Evolutionary conservation across 768 basidiomycete species (phyloP), one percentile per base, ranked within the genome.

Genomic region (Auricularia sp.): DNA sequence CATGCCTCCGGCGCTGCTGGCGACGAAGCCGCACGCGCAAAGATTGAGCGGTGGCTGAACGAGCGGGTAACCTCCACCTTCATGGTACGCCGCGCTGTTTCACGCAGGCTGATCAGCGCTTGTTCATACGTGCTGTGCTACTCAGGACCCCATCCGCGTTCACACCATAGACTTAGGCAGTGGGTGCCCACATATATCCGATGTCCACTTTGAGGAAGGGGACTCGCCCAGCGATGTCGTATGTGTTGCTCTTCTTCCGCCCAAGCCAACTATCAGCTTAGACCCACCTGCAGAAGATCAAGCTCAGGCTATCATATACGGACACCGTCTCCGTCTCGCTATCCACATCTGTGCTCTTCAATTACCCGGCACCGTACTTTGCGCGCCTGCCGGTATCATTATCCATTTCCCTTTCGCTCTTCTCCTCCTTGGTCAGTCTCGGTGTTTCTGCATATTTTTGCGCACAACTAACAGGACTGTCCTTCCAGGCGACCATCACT

Each of bases 321-420:
- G 97, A 98, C 73, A 85, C 85, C 7, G 69, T 93, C 51, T 91
- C 93, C 2, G 77, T 98, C 67, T 95, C 86, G 33, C 81, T 86
- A 64, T 98, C 84, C 66, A 96, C 84, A 33, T 92, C 84, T 64
- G 91, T 85, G 74, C 83, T 87, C 64, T 93, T 85, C 80, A 93
- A 87, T 77, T 97, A 89, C 75, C 93, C 84, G 65, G 90, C 82
- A 82, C 79, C 80, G 36, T 93, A 84, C 44, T 92, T 93, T 71
- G 91, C 90, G 3, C 86, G 88, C 36, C 80, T 93, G 43, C 91
- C 91, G 4, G 84, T 92, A 62, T 90, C 88, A 21, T 77, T 94
- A 58, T 89, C 89, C 0, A 85, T 93, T 58, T 87, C 88, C 0
- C 78, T 92, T 56, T 87, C 88, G 14, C 77, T 86, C 63, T 90